Percentiles rank a stretch among this genome's conserved stretches.
Evolutionary conservation across 2,329 filamentous ascomycete genomes (phyloP).

Genomic region (Verticillium zaregamsianum): DNA sequence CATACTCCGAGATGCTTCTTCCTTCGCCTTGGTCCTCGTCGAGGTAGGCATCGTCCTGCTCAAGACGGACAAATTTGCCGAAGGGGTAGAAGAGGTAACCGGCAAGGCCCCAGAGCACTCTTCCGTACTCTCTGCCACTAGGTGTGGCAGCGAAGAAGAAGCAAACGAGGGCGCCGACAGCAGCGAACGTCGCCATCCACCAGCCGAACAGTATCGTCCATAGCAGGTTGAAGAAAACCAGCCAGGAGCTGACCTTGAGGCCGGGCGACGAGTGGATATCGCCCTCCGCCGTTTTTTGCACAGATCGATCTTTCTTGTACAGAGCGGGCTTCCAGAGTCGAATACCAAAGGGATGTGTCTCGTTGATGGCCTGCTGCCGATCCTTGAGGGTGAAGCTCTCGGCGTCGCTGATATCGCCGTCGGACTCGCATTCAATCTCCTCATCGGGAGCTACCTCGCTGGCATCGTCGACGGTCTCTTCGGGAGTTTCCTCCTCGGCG

Average conservation of each 20-base stretch:
- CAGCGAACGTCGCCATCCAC: conserved; percentile 83
- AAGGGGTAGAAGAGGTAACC: conserved; percentile 94
- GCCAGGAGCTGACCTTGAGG: conserved; percentile 76
- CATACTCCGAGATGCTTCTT: conserved; percentile 95
- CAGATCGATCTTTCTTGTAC: conserved; percentile 96
- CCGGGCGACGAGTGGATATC: conserved; percentile 96
- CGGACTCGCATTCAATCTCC: conserved; percentile 55
- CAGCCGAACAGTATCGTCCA: conserved; percentile 94
- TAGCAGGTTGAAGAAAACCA: conserved; percentile 81
- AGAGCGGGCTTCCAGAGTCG: conserved; percentile 97
- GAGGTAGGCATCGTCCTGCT: conserved; percentile 89
- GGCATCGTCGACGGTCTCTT: conserved; percentile 30
- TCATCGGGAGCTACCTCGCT: conserved; percentile 24
- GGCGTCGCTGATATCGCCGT: conserved; percentile 76
- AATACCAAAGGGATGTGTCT: conserved; percentile 98
- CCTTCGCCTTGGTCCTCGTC: conserved; percentile 96
- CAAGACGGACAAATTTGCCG: conserved; percentile 88
- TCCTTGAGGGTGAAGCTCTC: conserved; percentile 98
- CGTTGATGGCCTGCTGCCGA: conserved; percentile 94
- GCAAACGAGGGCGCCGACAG: conserved; percentile 71
- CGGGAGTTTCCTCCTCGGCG: conserved; percentile 22
- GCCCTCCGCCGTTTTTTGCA: conserved; percentile 91
- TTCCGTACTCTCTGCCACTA: conserved; percentile 81
- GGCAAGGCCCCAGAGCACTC: conserved; percentile 77
- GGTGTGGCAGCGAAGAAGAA: conserved; percentile 74